These are phyloP conservation scores for Lachancea waltii DNA, from an alignment of 805 yeast species.

Conservation along the genomic window DNA sequence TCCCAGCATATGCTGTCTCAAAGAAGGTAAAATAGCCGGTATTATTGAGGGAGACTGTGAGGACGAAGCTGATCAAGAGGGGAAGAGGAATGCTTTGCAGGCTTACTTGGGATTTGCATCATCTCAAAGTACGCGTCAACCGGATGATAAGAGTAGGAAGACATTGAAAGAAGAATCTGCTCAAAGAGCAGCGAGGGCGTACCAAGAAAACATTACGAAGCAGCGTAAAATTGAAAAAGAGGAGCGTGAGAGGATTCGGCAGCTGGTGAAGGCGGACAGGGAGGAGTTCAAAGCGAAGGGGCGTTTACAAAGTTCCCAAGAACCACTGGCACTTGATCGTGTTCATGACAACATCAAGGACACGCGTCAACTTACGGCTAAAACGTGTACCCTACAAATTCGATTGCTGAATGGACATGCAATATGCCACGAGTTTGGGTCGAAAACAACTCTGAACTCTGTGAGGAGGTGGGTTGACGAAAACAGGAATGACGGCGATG, in stretches of 20 bases:
- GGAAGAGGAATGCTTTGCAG: not conserved
- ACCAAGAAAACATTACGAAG: conserved; percentile 35
- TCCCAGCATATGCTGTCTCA: conserved; percentile 56
- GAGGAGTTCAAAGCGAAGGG: conserved; percentile 36
- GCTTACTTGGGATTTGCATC: conserved; percentile 11
- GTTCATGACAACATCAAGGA: conserved; percentile 27
- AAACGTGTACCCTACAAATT: conserved; percentile 44
- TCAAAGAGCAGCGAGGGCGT: conserved; percentile 34
- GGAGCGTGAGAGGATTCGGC: conserved; percentile 52
- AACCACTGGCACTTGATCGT: conserved; percentile 3
- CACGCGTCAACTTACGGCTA: conserved; percentile 18
- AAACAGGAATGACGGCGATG: conserved; percentile 42
- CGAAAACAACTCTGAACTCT: conserved; percentile 41
- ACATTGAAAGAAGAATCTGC: conserved; percentile 39
- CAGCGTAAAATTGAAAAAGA: conserved; percentile 33
- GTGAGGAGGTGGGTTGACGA: conserved; percentile 59
- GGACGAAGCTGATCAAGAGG: not conserved
- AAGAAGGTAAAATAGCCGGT: conserved; percentile 41
- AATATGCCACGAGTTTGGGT: conserved; percentile 44
- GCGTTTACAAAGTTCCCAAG: conserved; percentile 13
- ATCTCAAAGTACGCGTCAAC: no score
- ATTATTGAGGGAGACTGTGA: conserved; percentile 34
- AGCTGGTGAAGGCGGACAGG: conserved; percentile 47
- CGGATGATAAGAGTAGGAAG: not conserved
- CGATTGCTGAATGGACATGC: conserved; percentile 64